Evolutionary conservation across 176 grass and related monocot genomes (phyloP), one percentile per base, ranked within the genome.

Genomic region (Oryza glaberrima): DNA sequence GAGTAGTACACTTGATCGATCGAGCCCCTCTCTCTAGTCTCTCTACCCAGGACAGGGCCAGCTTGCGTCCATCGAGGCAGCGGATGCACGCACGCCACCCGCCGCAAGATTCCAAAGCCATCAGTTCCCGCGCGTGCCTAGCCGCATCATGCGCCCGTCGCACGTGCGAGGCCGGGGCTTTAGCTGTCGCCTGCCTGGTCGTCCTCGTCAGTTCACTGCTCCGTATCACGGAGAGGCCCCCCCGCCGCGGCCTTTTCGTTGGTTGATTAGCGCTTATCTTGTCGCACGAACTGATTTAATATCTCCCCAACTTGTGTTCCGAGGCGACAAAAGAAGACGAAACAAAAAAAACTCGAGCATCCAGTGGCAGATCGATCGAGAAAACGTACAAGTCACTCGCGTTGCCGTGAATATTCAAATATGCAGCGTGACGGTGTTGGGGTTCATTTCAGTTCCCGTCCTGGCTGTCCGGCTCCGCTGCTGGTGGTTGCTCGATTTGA

Each of bases 61-160:
- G 48, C 34, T 76, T 45, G 79, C 38, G 73, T 25, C 45, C 81
- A 73, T 48, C 60, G 78, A 64, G 65, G 78, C 80, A 72, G 13
- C 3, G 40, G 2, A 45, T n/a, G 69, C 70, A 45, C 54, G 51
- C 80, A 79, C 78, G 64, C 4, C 71, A 58, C 44, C 67, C 67
- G 76, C 54, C n/a, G 86, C 77, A 30, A 84, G 87, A 88, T 79
- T 88, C 54, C 82, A 30, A 41, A 64, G 22, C 11, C 3, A 30
- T 63, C 49, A 0, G 22, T 11, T 20, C 11, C 12, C 17, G 22
- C 34, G 56, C n/a, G 30, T 26, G 46, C 70, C 14, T 7, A 58
- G 3, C 54, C 17, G 61, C 78, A 38, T 51, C 54, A 22, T 72
- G 72, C 35, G 5, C 46, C 4, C 22, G 75, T 68, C 69, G 82